Evolutionary conservation across 495 filamentous ascomycete genomes (phyloP).

Genomic region (Neurospora africana): DNA sequence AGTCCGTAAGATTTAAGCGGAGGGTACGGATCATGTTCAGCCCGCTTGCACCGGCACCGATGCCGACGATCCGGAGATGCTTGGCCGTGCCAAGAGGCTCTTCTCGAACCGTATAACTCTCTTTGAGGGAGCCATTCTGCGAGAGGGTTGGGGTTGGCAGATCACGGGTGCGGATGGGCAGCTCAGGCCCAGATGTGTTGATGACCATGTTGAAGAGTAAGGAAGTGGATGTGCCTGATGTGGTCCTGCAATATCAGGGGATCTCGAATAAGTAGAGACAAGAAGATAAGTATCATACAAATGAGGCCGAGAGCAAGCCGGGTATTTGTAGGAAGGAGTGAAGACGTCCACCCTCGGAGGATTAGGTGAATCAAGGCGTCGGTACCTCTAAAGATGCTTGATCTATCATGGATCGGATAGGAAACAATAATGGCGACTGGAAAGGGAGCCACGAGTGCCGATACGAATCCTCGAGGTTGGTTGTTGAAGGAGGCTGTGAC

Average conservation of each 20-base stretch:
- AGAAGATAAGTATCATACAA: neutral
- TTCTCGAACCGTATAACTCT: constrained; percentile 28
- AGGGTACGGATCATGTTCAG: constrained; percentile 38
- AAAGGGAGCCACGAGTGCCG: neutral
- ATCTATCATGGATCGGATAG: neutral
- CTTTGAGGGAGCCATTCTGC: constrained; percentile 4
- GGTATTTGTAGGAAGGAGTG: neutral
- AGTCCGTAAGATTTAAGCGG: constrained; percentile 30
- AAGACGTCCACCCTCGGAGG: neutral
- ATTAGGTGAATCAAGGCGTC: neutral
- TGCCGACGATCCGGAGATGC: constrained; percentile 36
- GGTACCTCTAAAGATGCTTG: neutral
- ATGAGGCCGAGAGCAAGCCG: neutral
- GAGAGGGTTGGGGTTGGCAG: neutral
- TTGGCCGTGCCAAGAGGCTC: constrained; percentile 33
- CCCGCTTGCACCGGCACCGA: constrained; percentile 40
- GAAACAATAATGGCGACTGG: neutral
- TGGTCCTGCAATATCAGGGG: neutral
- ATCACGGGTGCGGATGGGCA: neutral
- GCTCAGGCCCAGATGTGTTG: constrained; percentile 7
- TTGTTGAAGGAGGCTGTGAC: neutral
- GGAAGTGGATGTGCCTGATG: neutral
- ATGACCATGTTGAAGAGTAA: constrained; percentile 3
- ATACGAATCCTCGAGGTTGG: neutral
- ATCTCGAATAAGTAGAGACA: neutral